Base-by-base conservation (phyloP, 139 green algal genomes). In the Pedinophyceae sp. region DNA sequence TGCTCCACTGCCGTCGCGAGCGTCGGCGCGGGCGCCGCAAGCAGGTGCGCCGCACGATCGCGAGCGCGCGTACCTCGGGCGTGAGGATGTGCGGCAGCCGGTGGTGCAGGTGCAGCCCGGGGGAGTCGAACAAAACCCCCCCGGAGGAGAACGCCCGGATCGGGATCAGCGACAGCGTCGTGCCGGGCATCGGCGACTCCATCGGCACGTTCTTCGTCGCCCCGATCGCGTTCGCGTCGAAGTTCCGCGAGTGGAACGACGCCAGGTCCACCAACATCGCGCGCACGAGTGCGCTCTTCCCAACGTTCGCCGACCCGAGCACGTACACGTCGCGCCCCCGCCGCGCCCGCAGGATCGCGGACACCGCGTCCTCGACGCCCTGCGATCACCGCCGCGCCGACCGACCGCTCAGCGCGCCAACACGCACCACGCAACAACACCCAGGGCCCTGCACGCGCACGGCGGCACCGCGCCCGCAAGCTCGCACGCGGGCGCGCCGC, bases 261-360 rank as follows among this genome's bases (percentile, higher is more conserved):
- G 54, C 43, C 80, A 91, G 84, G 47, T 90, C 75, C 54, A 70
- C 72, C 26, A 89, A 70, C 54, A 87, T 57, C 0, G 82, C 78
- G 30, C 77, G 63, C 17, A 96, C 78, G 64, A 98, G 95, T 2
- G 90, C 82, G 15, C 70, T 87, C 73, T 98, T 98, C 55, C 90
- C 90, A 19, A 95, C 90, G 55, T 98, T 98, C 23, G 90, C 90
- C 0, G 86, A 82, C 1, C 90, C 90, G 27, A 98, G 57, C 6
- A 98, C 79, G 53, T 84, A 94, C 50, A 97, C 86, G 58, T 96
- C 83, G 3, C 89, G 68, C 3, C 87, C 88, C 61, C 68, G 66
- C 48, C 85, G 70, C 65, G 86, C 78, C 0, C 64, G 47, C n/a
- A 71, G 72, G 3, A 88, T 66, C 41, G 70, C 74, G 7, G 57